Evolutionary conservation across 2,329 filamentous ascomycete species (phyloP).

Genomic region (Microsporum ferrugineum): DNA sequence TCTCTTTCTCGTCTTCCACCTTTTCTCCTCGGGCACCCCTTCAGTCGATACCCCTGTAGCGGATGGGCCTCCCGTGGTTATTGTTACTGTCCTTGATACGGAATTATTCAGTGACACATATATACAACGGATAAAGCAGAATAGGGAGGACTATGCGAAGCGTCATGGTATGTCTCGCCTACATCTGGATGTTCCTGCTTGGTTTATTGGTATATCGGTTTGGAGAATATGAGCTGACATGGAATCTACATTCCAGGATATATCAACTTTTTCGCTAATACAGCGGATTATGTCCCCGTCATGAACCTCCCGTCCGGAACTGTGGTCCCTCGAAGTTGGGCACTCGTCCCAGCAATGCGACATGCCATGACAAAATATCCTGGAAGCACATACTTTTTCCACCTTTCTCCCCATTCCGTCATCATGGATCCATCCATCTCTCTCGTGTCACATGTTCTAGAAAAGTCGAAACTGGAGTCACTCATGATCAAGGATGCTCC

Average conservation of each 20-base stretch:
- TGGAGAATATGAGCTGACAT: neutral
- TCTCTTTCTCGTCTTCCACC: slow-evolving; percentile 48
- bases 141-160: slow-evolving; percentile 72
- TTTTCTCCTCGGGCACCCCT: slow-evolving; percentile 24
- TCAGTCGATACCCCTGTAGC: slow-evolving; percentile 25
- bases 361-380: slow-evolving; percentile 77
- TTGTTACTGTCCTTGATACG: slow-evolving; percentile 76
- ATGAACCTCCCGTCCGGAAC: slow-evolving; percentile 25
- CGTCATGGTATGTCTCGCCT: slow-evolving; percentile 58
- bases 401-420: slow-evolving; percentile 69
- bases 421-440: slow-evolving; percentile 72
- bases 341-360: slow-evolving; percentile 71
- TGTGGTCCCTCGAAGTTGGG: slow-evolving; percentile 37
- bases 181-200: neutral
- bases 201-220: neutral
- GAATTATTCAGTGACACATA: slow-evolving; percentile 54
- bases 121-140: slow-evolving; percentile 62
- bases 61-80: slow-evolving; percentile 46
- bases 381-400: slow-evolving; percentile 72
- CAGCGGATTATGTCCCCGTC: slow-evolving; percentile 54
- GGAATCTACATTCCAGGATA: slow-evolving; percentile 51
- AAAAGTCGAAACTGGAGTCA: slow-evolving; percentile 54
- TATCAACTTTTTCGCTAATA: slow-evolving; percentile 65
- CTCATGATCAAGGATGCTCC: slow-evolving; percentile 76
- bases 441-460: slow-evolving; percentile 61